Evolutionary conservation across 352 stramenopile species (phyloP), one percentile per base, ranked within the genome.

Genomic region (Lagenidium sp.): DNA sequence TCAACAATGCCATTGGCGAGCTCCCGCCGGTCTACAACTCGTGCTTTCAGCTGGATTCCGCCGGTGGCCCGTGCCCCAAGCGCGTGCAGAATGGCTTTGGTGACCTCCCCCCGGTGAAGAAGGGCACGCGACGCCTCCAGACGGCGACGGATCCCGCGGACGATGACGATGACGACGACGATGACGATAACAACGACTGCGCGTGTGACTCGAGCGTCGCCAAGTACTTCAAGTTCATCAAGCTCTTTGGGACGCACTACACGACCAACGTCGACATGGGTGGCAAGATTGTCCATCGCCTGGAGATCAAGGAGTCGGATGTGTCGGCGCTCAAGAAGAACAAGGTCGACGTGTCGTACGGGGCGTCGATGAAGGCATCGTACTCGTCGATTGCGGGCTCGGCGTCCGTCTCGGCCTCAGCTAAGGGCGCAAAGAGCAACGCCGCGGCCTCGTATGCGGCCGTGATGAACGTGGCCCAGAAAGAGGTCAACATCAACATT

Each of bases 401-500:
- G 4, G 55, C 44, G 0, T 63, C 55, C 4, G 55, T 41, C 1
- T 55, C 50, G 12, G 55, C 31, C 1, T 63, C 44, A 3, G 55
- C 53, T 1, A 48, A 50, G 16, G 31, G 25, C 1, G 29, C 55
- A 1, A 59, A 39, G n/a, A 41, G 29, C n/a, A 41, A 59, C 13
- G 44, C 26, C 3, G 25, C 35, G 5, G 55, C 54, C 28, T 50
- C 54, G 7, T 63, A 54, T 29, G 41, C 25, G 1, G 32, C 50
- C 0, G 55, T 63, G n/a, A 63, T 55, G 44, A 59, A 41, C 40
- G 55, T 63, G 6, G 44, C 55, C 22, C 51, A 58, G 36, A 63
- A 63, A 25, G 55, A 63, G 25, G 30, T 63, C 41, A 63, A 55
- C 36, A 63, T 63, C 31, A 63, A 63, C 30, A 50, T 63, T 4